Evolutionary conservation across 345 rosid species (phyloP).

Genomic region (Carallia pectinifolia): DNA sequence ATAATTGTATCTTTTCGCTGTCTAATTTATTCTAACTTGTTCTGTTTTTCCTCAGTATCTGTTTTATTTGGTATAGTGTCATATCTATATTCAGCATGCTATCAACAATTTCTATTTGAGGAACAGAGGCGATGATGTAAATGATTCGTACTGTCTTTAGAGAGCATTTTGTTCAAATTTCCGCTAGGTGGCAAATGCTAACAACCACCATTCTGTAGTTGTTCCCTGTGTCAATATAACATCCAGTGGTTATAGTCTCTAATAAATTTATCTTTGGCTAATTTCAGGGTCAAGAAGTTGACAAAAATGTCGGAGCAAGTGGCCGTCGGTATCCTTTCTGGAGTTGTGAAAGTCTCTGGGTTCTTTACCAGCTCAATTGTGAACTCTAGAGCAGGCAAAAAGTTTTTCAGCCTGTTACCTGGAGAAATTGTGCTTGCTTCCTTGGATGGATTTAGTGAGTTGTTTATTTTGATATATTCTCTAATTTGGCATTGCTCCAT

Average conservation of each 20-base stretch:
- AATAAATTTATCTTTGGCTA: background rate
- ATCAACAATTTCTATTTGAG: too few species aligned
- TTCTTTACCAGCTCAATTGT: conserved; percentile 70
- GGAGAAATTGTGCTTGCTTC: conserved; percentile 93
- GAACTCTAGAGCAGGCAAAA: conserved; percentile 82
- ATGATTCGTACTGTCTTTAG: too few species aligned
- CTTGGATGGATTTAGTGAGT: conserved; percentile 93
- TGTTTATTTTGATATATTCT: background rate
- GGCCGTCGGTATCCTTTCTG: conserved; percentile 72
- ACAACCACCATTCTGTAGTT: too few species aligned
- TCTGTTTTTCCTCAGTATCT: too few species aligned
- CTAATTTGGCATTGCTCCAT: background rate
- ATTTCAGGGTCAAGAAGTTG: conserved; percentile 74
- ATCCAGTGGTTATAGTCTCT: background rate
- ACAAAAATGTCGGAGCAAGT: conserved; percentile 83
- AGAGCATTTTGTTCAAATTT: too few species aligned
- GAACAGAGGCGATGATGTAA: too few species aligned
- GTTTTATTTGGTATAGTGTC: too few species aligned
- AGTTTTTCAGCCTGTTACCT: conserved; percentile 75
- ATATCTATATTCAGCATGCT: too few species aligned
- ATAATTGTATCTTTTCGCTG: too few species aligned
- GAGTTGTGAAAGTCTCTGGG: conserved; percentile 80
- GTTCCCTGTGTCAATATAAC: too few species aligned
- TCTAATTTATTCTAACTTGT: too few species aligned
- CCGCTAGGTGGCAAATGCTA: too few species aligned